These are phyloP conservation scores for Gracilaria vermiculophylla DNA, from an alignment of 23 red algal genomes.

Conservation along the genomic window DNA sequence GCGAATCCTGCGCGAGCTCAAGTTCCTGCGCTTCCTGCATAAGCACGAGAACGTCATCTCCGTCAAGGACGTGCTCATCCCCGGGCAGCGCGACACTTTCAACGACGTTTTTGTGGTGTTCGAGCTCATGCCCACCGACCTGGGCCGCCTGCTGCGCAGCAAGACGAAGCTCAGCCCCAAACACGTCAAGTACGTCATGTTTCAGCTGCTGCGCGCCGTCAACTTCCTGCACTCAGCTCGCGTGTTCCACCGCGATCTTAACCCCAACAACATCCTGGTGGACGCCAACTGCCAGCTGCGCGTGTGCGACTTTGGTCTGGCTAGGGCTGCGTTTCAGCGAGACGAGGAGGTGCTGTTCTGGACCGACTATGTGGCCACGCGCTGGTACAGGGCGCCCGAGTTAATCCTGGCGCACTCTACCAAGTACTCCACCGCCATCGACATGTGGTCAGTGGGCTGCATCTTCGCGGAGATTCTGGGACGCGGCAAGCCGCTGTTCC, in stretches of 20 bases:
- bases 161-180: constrained; percentile 70
- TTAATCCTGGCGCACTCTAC: constrained; percentile 75
- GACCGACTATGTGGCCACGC: constrained; percentile 89
- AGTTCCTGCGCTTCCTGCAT: constrained; percentile 90
- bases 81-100: constrained; percentile 77
- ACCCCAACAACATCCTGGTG: constrained; percentile 94
- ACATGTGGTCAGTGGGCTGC: constrained; percentile 91
- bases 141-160: constrained; percentile 75
- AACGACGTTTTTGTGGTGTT: constrained; percentile 95
- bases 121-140: constrained; percentile 96
- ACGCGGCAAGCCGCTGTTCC: constrained; percentile 89
- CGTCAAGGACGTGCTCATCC: constrained; percentile 83
- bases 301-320: constrained; percentile 95
- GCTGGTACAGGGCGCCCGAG: constrained; percentile 90
- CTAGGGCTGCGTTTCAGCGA: constrained; percentile 75
- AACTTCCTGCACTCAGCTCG: constrained; percentile 85
- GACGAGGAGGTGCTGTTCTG: constrained; percentile 74
- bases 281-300: constrained; percentile 88
- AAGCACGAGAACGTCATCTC: constrained; percentile 96
- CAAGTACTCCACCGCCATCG: constrained; percentile 76
- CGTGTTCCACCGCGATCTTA: constrained; percentile 95
- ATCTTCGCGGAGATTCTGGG: constrained; percentile 97
- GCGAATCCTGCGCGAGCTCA: constrained; percentile 93
- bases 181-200: constrained; percentile 90
- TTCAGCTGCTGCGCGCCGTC: constrained; percentile 88